Base-by-base conservation (phyloP, 2,329 filamentous ascomycete species). In the Penicillium palitans region DNA sequence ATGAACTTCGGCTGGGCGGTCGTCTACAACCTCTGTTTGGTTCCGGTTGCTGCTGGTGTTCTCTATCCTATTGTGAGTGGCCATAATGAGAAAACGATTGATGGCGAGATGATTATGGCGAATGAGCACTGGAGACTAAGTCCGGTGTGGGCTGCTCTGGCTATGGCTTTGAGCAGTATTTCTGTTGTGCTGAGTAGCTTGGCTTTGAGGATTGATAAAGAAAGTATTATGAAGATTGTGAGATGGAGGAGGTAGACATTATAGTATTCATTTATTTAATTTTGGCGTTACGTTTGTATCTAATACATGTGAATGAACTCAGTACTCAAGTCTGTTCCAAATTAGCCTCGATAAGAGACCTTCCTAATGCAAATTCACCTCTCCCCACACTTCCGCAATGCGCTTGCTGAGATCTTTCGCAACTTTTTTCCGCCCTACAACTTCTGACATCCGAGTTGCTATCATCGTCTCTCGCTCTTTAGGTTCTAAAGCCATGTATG, bases 141-240 rank as follows among this genome's bases (percentile, higher is more conserved):
- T 62, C 80, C 80, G 1, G 80, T 81, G 6, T 97, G 93, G 93
- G 93, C 93, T 6, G 89, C 87, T 64, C 76, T 96, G 72, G 93
- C 93, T 1, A 98, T 97, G 93, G 93, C 93, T 27, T 75, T 93
- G 73, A 96, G 92, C 75, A 93, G 90, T 74, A 87, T 97, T 65
- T 95, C 90, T 69, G 93, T 98, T 46, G 89, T 97, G 51, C 77
- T 85, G 70, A 96, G 91, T 72, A 93, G 90, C 77, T 76, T 96
- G 68, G 81, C 87, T 50, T 75, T 97, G 77, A 84, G 87, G 71
- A 82, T 78, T 61, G 73, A 76, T 45, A 63, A 64, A 51, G 66
- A 60, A 42, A 63, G 52, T 33, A 49, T 72, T 8, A 64, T 52
- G 54, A 67, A 52, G 41, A 15, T 68, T 10, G 27, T 70, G 47